Percentiles rank a stretch among this genome's conserved stretches.
Conservation (phyloP, 108 stramenopile genomes). For the Cylindrotheca closterium region DNA sequence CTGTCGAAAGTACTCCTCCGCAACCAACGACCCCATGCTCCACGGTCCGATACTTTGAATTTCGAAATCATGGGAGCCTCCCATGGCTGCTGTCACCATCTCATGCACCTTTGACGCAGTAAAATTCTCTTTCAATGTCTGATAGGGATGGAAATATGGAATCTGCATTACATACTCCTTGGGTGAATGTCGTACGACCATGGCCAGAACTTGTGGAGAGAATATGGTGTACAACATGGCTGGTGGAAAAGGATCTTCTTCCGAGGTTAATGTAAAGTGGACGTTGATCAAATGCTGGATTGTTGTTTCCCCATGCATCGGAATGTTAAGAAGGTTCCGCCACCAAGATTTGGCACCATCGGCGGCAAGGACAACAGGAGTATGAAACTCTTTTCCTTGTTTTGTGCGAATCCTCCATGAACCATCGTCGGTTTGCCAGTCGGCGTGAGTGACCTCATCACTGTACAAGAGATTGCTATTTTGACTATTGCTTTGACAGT, state of each 20-base stretch:
- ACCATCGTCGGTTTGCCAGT: slow-evolving; percentile 13
- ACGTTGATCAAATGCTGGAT: slow-evolving; percentile 89
- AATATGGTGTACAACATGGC: slow-evolving; percentile 96
- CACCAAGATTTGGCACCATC: slow-evolving; percentile 82
- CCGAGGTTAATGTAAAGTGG: slow-evolving; percentile 67
- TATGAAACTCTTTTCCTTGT: slow-evolving; percentile 7
- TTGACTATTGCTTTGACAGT: neutral
- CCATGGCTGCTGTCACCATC: slow-evolving; percentile 63
- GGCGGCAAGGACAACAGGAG: slow-evolving; percentile 65
- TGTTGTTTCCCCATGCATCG: slow-evolving; percentile 44
- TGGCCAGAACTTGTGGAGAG: slow-evolving; percentile 78
- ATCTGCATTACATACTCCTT: slow-evolving; percentile 94
- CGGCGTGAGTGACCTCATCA: slow-evolving; percentile 3
- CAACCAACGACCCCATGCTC: slow-evolving; percentile 88
- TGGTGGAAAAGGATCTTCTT: slow-evolving; percentile 27
- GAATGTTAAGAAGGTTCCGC: slow-evolving; percentile 48
- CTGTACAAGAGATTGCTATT: slow-evolving; percentile 10
- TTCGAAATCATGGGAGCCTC: slow-evolving; percentile 33
- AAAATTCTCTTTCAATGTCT: slow-evolving; percentile 69
- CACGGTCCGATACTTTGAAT: slow-evolving; percentile 83
- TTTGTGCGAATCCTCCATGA: slow-evolving; percentile 39
- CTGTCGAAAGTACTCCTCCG: slow-evolving; percentile 49
- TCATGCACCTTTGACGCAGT: slow-evolving; percentile 29
- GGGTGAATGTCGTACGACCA: slow-evolving; percentile 86
- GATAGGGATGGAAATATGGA: slow-evolving; percentile 93